Evolutionary conservation across 208 protist species (phyloP), one percentile per base, ranked within the genome.

Genomic region (Porcisia deanei): DNA sequence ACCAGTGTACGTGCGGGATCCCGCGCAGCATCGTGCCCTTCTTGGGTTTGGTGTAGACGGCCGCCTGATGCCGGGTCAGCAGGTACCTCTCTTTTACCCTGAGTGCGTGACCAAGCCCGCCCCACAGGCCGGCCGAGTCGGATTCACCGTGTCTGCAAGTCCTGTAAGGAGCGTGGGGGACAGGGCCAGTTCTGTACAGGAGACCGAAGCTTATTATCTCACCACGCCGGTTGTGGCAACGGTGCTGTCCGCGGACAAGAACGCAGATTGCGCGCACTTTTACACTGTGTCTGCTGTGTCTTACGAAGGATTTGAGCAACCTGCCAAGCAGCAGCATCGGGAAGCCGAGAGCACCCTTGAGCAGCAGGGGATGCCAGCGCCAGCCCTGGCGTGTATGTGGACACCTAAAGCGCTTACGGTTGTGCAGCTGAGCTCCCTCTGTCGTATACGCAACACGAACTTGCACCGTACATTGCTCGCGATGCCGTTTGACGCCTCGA

Each of bases 41-140:
- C 67, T 77, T 3, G 78, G 78, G 12, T 58, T 71, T 3, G 72
- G 71, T 60, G 49, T 52, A 25, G 57, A 77, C 12, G 78, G 78
- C 22, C 73, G 78, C 22, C 30, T 82, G 37, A 22, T 47, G 20
- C 78, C 78, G 0, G 55, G 70, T 47, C 78, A 77, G 58, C 47
- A 72, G 25, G 39, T 82, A 14, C 78, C 78, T 30, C 55, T 82
- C n/a, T 82, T 82, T 52, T 82, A 65, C 63, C 75, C 71, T 39
- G 76, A 81, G 76, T 73, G 75, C 53, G 69, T 47, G 43, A 73
- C 76, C 3, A 81, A 69, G 22, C 47, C 61, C 34, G 60, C 61
- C 20, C 64, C 64, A n/a, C 57, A 76, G n/a, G 71, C 65, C 18
- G 71, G 64, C 10, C 41, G 49, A 3, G 72, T 77, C 0, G 78